A percentile compares a stretch with the other conserved stretches of the same genome.
Conservation (phyloP, 2,329 filamentous ascomycete genomes). For the Fusarium sp. region DNA sequence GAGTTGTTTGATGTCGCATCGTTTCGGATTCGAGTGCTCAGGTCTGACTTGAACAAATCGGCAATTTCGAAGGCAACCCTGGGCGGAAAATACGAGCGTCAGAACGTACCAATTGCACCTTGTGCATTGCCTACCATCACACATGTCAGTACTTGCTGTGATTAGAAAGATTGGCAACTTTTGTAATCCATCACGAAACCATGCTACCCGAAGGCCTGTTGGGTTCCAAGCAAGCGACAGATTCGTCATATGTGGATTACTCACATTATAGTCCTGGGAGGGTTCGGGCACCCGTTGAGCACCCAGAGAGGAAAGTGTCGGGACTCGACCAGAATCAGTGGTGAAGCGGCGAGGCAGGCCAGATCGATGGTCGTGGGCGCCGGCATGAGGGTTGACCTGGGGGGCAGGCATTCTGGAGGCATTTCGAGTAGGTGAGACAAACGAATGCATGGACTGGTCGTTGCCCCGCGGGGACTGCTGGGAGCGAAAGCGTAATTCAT, state of each 20-base stretch:
- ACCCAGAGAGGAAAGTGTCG: conserved; percentile 68
- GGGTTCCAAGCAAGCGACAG: neutral
- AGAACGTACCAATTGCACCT: conserved; percentile 78
- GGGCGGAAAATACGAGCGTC: neutral
- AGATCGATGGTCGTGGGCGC: conserved; percentile 74
- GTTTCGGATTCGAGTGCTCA: neutral
- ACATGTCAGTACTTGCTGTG: conserved; percentile 35
- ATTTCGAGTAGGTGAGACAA: conserved; percentile 79
- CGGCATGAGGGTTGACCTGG: conserved; percentile 48
- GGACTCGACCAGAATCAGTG: conserved; percentile 85
- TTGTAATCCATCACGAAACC: neutral
- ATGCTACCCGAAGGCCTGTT: conserved; percentile 11
- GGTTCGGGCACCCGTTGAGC: conserved; percentile 57
- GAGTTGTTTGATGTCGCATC: neutral
- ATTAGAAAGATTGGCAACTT: neutral
- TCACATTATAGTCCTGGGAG: conserved; percentile 58
- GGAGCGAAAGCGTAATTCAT: conserved; percentile 80
- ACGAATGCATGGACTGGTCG: conserved; percentile 77
- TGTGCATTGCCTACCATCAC: conserved; percentile 67
- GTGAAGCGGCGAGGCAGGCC: conserved; percentile 92
- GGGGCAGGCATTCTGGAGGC: conserved; percentile 69
- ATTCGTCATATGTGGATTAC: conserved; percentile 33
- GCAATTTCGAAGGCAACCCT: neutral
- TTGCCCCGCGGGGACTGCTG: conserved; percentile 77
- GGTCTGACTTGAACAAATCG: neutral